Conservation (phyloP, 208 protist genomes). For the Phytomonas francai region DNA sequence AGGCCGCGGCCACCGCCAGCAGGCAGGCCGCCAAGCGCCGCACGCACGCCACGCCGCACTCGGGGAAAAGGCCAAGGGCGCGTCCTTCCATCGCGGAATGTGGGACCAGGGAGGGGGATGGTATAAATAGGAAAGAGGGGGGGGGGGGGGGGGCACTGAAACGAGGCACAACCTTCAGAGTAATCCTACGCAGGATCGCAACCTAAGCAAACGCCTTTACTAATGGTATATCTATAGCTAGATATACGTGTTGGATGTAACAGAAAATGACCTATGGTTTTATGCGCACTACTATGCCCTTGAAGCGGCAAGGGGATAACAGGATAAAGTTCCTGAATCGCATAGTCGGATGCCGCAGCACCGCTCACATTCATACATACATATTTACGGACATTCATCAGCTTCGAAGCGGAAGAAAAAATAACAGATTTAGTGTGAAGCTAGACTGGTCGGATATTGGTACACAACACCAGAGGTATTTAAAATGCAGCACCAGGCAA, state of each 20-base stretch:
- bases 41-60: neutral
- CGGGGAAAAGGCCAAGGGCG: conserved; percentile 3
- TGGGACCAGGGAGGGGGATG: too few relatives aligned
- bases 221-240: conserved; percentile 3
- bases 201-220: neutral
- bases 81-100: too few relatives aligned
- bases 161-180: too few relatives aligned
- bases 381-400: too few relatives aligned
- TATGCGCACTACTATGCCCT: conserved; percentile 1
- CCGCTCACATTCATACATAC: neutral
- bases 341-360: neutral
- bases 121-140: too few relatives aligned
- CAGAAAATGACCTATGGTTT: conserved; percentile 11
- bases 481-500: neutral
- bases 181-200: too few relatives aligned
- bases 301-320: neutral
- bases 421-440: neutral
- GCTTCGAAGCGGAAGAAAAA: neutral
- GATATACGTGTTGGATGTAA: neutral
- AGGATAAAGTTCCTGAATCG: neutral
- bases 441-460: neutral
- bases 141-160: too few relatives aligned
- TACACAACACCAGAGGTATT: neutral
- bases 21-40: conserved; percentile 22
- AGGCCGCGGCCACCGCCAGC: conserved; percentile 23